Evolutionary conservation across 2,329 filamentous ascomycete species (phyloP), one percentile per base, ranked within the genome.

Genomic region (Pleomassaria siparia): DNA sequence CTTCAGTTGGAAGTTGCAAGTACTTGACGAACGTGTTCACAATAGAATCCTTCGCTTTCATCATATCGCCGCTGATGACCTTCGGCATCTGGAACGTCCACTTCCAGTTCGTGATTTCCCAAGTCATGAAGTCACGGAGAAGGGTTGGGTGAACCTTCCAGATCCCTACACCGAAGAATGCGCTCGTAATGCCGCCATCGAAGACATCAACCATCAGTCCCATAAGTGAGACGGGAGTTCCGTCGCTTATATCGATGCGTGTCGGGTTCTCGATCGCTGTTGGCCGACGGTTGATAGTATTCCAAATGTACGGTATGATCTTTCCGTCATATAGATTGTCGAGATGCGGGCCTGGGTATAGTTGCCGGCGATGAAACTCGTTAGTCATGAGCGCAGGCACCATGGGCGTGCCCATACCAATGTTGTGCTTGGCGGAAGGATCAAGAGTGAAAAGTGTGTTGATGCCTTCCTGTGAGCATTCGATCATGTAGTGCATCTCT

Each of bases 41-140:
- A 13, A 58, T 40, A 5, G 20, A 28, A 2, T 36, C 35, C 29
- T 48, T 51, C 13, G 47, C 44, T n/a, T 15, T 15, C 7, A 51
- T 6, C 52, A 58, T 58, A 28, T 58, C 52, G 16, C 25, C 18
- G 4, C 22, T 29, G 9, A 58, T 35, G 25, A 51, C 3, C 7
- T 37, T 29, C 9, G 52, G 54, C 9, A 53, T 18, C 28, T 41
- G 24, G 26, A 51, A 58, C 8, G 50, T 24, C 18, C 40, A 51
- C 40, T 58, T 58, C 55, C 55, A 58, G 43, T 39, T 51, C 2
- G 20, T 40, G 33, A 42, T 22, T 29, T 58, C 53, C 53, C 53
- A 58, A 4, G 37, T 15, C 13, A 47, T 15, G 43, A 58, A 55
- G 4, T 28, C 36, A 12, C 35, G 20, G 4, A 53, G 16, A 5